Base-by-base conservation (phyloP, 345 rosid species). In the Eucalyptus pauciflora region DNA sequence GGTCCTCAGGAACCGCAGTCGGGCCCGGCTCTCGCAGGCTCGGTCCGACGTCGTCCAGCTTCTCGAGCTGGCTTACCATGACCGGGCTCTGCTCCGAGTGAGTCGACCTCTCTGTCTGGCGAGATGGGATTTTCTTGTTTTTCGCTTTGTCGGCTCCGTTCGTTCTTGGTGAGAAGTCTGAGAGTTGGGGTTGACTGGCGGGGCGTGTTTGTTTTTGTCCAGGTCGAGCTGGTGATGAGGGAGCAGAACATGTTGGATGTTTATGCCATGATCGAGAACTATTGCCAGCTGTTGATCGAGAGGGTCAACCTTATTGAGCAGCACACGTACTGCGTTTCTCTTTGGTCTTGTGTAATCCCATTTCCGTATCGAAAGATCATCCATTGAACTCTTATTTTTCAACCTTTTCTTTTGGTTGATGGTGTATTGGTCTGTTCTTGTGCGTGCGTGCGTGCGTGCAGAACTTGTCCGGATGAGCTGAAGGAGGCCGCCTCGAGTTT, bases 381-480 rank as follows among this genome's bases (percentile, higher is more conserved):
- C 33, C n/a, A 27, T 25, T 13, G 22, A n/a, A 20, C 8, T 17
- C 8, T 27, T 37, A 31, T 49, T 8, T 18, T 41, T 15, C 86
- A 46, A n/a, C 8, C 9, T 27, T 17, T 8, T 49, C 41, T 60
- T 25, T 87, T 18, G 83, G 83, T 76, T 37, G 27, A 37, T 76
- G 46, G 46, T 43, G 48, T 37, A 2, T 45, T 49, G 64, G 86
- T 64, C 25, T 2, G 41, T 60, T 31, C 22, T 58, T 46, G 87
- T 89, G 56, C 56, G 87, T 89, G 48, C 46, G 12, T 37, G 48
- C 46, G 46, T 76, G 43, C 33, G 86, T 88, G 64, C 89, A 95
- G 98, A 89, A 95, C 48, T 25, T 98, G 99, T 48, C 99, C 99
- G 45, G 94, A 93, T 37, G 99, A 98, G 91, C 90, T 97, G 90